Evolutionary conservation across 2,329 filamentous ascomycete genomes (phyloP).

Genomic region (Fusarium poae): DNA sequence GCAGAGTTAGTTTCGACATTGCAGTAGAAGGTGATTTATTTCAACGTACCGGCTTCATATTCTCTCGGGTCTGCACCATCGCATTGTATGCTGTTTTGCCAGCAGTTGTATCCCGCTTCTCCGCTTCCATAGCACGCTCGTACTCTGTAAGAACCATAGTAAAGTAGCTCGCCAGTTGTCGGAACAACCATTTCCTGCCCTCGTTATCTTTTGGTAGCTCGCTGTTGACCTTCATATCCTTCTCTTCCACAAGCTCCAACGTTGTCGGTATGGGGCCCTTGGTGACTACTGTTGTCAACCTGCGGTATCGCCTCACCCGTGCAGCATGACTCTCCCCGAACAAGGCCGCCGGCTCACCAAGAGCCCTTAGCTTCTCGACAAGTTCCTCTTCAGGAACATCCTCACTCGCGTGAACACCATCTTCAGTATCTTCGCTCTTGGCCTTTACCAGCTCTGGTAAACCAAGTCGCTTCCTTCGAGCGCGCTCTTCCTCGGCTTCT

Average conservation of each 20-base stretch:
- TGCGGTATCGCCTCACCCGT: constrained; percentile 77
- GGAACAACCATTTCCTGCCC: constrained; percentile 78
- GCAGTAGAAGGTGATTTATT: background rate
- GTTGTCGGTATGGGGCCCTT: constrained; percentile 89
- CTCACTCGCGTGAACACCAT: constrained; percentile 63
- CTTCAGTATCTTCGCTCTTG: constrained; percentile 58
- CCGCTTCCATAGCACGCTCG: constrained; percentile 80
- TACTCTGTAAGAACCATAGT: constrained; percentile 95
- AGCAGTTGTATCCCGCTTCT: constrained; percentile 74
- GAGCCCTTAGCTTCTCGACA: constrained; percentile 72
- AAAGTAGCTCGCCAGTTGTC: constrained; percentile 95
- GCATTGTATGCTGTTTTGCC: constrained; percentile 85
- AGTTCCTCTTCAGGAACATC: constrained; percentile 81
- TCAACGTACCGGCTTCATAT: constrained; percentile 77
- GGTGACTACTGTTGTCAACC: constrained; percentile 71
- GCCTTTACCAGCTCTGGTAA: constrained; percentile 75
- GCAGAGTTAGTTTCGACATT: constrained; percentile 11
- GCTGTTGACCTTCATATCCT: constrained; percentile 85
- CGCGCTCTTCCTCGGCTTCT: constrained; percentile 79
- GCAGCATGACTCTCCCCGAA: constrained; percentile 85
- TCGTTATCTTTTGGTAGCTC: constrained; percentile 73
- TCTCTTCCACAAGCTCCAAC: constrained; percentile 81
- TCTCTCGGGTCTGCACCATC: constrained; percentile 88
- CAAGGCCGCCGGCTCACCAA: constrained; percentile 79
- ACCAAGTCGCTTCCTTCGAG: constrained; percentile 80